Conservation (phyloP, 2,329 filamentous ascomycete genomes). For the Pseudonectria buxi region DNA sequence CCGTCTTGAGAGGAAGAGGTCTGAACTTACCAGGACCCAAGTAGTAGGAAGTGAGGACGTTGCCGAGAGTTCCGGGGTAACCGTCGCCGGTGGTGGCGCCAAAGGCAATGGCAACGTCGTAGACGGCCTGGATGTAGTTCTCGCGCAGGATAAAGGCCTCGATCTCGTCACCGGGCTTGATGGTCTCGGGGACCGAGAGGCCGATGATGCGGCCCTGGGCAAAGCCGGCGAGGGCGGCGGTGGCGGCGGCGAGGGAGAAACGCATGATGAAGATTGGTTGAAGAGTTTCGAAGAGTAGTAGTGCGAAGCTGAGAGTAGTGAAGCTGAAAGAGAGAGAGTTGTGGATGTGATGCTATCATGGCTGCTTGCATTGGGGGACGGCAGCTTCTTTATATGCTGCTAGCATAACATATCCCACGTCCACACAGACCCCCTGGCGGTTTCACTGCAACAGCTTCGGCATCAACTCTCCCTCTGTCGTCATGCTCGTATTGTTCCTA, state of each 20-base stretch:
- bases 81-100: constrained; percentile 24
- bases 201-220: constrained; percentile 36
- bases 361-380: too few species aligned
- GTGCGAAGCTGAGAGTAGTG: not conserved
- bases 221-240: constrained; percentile 19
- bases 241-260: constrained; percentile 19
- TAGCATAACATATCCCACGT: too few species aligned
- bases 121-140: constrained; percentile 38
- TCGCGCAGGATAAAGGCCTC: constrained; percentile 32
- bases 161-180: constrained; percentile 32
- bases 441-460: too few species aligned
- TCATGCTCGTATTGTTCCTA: too few species aligned
- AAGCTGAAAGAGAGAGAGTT: not conserved
- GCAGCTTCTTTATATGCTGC: too few species aligned
- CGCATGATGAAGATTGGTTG: constrained; percentile 13
- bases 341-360: not conserved
- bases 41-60: constrained; percentile 23
- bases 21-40: constrained; percentile 27
- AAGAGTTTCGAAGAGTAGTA: not conserved
- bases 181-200: constrained; percentile 34
- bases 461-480: too few species aligned
- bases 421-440: too few species aligned
- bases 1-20: not conserved
- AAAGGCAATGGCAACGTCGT: constrained; percentile 39
- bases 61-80: constrained; percentile 24